Evolutionary conservation across 1,284 basidiomycete species (phyloP).

Genomic region (Moesziomyces sp.): DNA sequence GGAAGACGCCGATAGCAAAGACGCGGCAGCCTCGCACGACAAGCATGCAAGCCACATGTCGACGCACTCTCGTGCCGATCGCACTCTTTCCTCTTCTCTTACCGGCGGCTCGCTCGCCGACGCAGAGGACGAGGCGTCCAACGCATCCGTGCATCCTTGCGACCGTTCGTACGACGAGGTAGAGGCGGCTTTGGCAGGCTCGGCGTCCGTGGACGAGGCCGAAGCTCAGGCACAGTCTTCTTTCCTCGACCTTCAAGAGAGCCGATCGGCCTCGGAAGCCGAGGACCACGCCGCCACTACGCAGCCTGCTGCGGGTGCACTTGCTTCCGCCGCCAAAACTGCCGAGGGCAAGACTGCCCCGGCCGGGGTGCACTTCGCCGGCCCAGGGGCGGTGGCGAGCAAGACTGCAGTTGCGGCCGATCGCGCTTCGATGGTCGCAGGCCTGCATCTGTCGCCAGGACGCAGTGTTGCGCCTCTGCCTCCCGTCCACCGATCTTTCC

Average conservation of each 20-base stretch:
- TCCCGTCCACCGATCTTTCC: conserved; percentile 58
- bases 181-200: neutral
- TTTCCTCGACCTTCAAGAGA: conserved; percentile 31
- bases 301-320: conserved; percentile 3
- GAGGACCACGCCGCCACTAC: neutral
- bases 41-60: conserved; percentile 20
- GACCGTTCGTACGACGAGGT: conserved; percentile 17
- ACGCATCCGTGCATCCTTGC: conserved; percentile 23
- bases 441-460: conserved; percentile 8
- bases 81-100: conserved; percentile 26
- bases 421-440: neutral
- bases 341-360: neutral
- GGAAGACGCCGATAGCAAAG: conserved; percentile 3
- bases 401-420: neutral
- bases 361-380: neutral
- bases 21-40: neutral
- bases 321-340: conserved; percentile 3
- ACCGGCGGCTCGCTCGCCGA: conserved; percentile 40
- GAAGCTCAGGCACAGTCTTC: conserved; percentile 14
- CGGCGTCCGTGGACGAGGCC: conserved; percentile 3
- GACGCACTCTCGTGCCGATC: conserved; percentile 16
- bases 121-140: conserved; percentile 29
- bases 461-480: conserved; percentile 17
- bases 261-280: conserved; percentile 24
- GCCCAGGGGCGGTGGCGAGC: neutral